These are phyloP conservation scores for Handroanthus guayacan DNA, from an alignment of 257 asterid species.

Conservation along the genomic window DNA sequence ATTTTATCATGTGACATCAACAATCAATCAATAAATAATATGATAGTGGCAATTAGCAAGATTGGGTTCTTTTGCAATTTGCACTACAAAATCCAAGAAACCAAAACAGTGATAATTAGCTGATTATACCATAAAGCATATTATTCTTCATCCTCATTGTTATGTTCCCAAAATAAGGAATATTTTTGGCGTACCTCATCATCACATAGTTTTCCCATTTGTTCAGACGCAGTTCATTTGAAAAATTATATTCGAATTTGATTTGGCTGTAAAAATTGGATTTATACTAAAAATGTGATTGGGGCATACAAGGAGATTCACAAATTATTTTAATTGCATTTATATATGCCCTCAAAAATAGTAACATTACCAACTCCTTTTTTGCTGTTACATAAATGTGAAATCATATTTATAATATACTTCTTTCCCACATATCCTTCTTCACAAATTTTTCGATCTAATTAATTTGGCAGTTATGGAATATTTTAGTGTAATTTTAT, in stretches of 20 bases:
- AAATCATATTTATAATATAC: no score
- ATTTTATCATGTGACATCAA: background rate
- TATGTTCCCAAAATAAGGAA: constrained; percentile 22
- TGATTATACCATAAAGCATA: background rate
- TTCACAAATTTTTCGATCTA: no score
- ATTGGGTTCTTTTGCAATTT: background rate
- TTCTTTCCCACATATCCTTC: no score
- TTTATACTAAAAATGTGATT: background rate
- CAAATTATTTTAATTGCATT: no score
- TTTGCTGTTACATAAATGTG: no score
- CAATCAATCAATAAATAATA: background rate
- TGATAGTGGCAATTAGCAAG: background rate
- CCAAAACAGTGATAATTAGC: background rate
- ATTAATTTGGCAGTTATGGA: no score
- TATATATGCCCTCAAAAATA: no score
- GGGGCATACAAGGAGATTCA: background rate
- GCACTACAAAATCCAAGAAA: background rate
- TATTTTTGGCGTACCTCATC: constrained; percentile 4
- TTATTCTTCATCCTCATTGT: background rate
- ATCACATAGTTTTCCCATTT: background rate
- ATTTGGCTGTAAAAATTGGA: background rate
- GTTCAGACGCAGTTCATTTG: background rate
- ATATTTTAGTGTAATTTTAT: no score
- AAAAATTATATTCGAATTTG: background rate
- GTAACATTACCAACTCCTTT: no score